phyloP scores from a whole-genome alignment of 176 grass and related monocot species.

The Oropetium thomaeum region DNA sequence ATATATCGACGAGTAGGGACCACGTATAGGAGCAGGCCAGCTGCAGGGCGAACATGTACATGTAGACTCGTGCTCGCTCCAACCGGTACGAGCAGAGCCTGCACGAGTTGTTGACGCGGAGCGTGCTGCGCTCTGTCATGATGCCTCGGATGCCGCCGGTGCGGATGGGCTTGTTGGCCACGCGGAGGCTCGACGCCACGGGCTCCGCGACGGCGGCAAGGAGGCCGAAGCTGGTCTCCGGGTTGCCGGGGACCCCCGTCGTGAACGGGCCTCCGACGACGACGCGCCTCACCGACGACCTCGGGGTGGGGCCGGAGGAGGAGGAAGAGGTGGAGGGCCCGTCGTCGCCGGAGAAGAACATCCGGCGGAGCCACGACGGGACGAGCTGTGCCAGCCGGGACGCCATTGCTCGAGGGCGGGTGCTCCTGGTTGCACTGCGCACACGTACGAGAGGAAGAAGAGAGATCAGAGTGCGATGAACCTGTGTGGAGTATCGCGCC shows the following conservation, averaged over 20 bases:
- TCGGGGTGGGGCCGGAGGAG: too few relatives aligned
- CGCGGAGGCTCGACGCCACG: background rate
- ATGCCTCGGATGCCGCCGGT: background rate
- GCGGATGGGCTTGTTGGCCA: background rate
- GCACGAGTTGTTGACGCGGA: slow-evolving; percentile 34
- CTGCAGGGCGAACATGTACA: too few relatives aligned
- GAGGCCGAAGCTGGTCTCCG: slow-evolving; percentile 40
- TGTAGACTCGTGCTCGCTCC: slow-evolving; percentile 32
- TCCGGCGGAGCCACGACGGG: background rate
- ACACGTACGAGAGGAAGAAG: background rate
- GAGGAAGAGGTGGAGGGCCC: background rate
- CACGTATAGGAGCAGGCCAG: too few relatives aligned
- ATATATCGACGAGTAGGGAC: too few relatives aligned
- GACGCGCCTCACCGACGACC: background rate
- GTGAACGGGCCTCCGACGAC: background rate
- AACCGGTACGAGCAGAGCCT: slow-evolving; percentile 34
- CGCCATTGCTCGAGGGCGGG: background rate
- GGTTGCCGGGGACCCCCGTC: slow-evolving; percentile 17
- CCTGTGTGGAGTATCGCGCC: background rate
- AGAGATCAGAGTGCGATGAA: too few relatives aligned
- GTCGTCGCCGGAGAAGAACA: background rate
- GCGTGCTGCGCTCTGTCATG: background rate
- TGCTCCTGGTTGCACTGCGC: background rate
- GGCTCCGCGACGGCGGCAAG: slow-evolving; percentile 31
- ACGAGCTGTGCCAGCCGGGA: background rate